Conservation (phyloP, 768 basidiomycete species). For the Vishniacozyma victoriae region DNA sequence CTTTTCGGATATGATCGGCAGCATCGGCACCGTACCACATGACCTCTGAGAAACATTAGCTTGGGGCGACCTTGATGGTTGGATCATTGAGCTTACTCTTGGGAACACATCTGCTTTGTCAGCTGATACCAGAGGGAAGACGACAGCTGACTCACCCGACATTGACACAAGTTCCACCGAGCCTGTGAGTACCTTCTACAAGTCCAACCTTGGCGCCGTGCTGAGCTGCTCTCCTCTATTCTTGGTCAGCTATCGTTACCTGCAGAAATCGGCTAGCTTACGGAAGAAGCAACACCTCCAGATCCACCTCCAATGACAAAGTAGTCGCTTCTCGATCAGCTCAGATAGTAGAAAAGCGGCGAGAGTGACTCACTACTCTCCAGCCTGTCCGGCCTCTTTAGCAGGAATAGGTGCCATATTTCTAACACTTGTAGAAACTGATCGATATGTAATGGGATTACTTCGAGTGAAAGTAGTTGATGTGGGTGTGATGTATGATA, state of each 20-base stretch:
- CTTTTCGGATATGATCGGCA: conserved; percentile 73
- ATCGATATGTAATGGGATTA: no score
- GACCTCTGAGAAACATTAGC: conserved; percentile 53
- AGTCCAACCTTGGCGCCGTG: conserved; percentile 92
- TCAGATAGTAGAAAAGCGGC: not conserved
- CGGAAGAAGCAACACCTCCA: conserved; percentile 82
- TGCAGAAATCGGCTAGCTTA: conserved; percentile 47
- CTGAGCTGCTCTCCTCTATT: conserved; percentile 76
- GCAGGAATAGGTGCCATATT: not conserved
- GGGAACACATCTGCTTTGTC: conserved; percentile 74
- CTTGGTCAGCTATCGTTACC: not conserved
- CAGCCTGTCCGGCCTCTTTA: not conserved
- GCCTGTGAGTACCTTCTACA: conserved; percentile 64
- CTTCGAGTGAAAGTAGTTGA: no score
- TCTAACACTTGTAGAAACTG: no score
- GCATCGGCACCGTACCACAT: conserved; percentile 53
- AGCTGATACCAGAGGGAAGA: not conserved
- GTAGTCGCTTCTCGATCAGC: conserved; percentile 55
- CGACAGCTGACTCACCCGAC: conserved; percentile 55
- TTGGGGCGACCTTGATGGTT: conserved; percentile 43
- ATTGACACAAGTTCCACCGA: conserved; percentile 97
- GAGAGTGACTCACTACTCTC: not conserved
- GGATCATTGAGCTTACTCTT: conserved; percentile 60
- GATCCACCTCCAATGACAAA: conserved; percentile 89
- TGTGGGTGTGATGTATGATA: no score